Base-by-base conservation (phyloP, 2,329 filamentous ascomycete species). In the Fusarium torreyae region DNA sequence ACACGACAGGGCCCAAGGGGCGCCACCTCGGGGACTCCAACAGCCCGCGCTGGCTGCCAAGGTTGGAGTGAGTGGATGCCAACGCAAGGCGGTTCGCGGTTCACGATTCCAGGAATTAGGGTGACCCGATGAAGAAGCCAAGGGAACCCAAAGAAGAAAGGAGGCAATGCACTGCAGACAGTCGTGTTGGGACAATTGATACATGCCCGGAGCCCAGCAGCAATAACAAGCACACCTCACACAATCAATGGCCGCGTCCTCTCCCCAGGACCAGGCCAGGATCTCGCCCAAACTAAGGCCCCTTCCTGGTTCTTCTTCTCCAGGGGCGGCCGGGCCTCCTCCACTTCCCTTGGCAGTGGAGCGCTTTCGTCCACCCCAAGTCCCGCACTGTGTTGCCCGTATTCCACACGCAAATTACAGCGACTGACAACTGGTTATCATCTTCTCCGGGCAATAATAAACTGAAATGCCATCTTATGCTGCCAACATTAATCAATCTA, bases 1-100 rank as follows among this genome's bases (percentile, higher is more conserved):
- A 20, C 42, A 56, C 28, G 20, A 44, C 45, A 59, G 55, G 55
- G 50, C 44, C 56, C 62, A 69, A 67, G 66, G 53, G 67, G 63
- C 52, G 66, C 67, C 67, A 69, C 67, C 60, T 70, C 51, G 58
- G 67, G 31, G 61, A 70, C 63, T 64, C 67, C 45, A 68, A 54
- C 45, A 58, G 42, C 46, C 46, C 48, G 42, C 43, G 53, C 45
- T 57, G 49, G 24, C 43, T 70, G 63, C 66, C 61, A 62, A 64
- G 54, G 44, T 55, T 54, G 50, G 40, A 69, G 55, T 10, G 57
- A 55, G 52, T 69, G 66, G 66, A 68, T 69, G 64, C 59, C 58
- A 66, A 48, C 40, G 34, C 13, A 65, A 53, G 60, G 59, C 44
- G 34, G 58, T 53, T 65, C 60, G 59, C 44, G 34, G 58, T 53